Conservation (phyloP, 352 stramenopile genomes). For the Achlya hypogyna region DNA sequence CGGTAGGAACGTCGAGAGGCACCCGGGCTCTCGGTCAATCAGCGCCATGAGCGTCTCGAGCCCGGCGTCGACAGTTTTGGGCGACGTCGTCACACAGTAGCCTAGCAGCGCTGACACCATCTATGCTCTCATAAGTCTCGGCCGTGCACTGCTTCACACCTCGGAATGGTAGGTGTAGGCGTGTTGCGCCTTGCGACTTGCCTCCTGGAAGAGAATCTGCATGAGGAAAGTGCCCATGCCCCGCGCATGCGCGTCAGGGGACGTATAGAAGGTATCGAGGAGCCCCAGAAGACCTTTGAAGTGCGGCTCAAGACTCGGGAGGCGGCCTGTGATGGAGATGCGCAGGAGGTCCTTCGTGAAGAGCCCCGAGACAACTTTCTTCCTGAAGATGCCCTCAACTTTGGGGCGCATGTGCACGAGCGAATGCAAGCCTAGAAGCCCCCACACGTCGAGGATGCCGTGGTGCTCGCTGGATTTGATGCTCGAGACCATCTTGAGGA, state of each 20-base stretch:
- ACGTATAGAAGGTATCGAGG: slow-evolving; percentile 25
- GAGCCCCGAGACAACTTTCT: slow-evolving; percentile 25
- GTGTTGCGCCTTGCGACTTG: slow-evolving; percentile 21
- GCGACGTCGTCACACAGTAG: slow-evolving; percentile 27
- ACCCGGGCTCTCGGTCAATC: slow-evolving; percentile 22
- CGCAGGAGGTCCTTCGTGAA: slow-evolving; percentile 29
- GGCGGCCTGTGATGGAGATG: slow-evolving; percentile 28
- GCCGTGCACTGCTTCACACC: slow-evolving; percentile 14
- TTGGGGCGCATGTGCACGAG: slow-evolving; percentile 34
- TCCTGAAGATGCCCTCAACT: slow-evolving; percentile 36
- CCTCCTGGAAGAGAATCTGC: slow-evolving; percentile 44
- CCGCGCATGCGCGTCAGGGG: slow-evolving; percentile 13
- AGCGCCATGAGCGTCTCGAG: slow-evolving; percentile 26
- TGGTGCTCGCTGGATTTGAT: slow-evolving; percentile 22
- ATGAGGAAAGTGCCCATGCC: slow-evolving; percentile 33
- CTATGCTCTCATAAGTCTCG: slow-evolving; percentile 16
- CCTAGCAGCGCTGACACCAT: slow-evolving; percentile 32
- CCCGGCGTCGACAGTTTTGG: slow-evolving; percentile 26
- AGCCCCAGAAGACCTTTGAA: slow-evolving; percentile 38
- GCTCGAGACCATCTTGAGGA: slow-evolving; percentile 23
- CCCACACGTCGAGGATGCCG: slow-evolving; percentile 40
- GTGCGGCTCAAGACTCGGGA: slow-evolving; percentile 33
- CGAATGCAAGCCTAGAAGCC: slow-evolving; percentile 34
- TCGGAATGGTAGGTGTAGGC: slow-evolving; percentile 41
- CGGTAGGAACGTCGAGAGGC: slow-evolving; percentile 29